These are phyloP conservation scores for Synchytrium microbalum DNA, from an alignment of 371 early-diverging fungal species.

Conservation along the genomic window DNA sequence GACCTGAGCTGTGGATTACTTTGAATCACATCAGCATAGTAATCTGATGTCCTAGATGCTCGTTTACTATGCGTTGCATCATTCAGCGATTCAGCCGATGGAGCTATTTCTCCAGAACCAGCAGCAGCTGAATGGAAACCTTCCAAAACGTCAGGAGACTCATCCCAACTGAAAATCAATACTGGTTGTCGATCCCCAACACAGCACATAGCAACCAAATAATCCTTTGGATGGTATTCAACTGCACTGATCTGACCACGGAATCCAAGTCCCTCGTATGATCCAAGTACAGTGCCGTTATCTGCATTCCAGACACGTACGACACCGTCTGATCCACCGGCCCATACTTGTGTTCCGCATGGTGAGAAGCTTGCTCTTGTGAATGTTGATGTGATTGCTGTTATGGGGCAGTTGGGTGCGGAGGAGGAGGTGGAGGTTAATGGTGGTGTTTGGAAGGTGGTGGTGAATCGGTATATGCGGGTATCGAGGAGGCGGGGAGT, in stretches of 20 bases:
- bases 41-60: too few relatives aligned
- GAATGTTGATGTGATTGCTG: not conserved
- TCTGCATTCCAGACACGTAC: constrained; percentile 26
- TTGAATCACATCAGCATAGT: too few relatives aligned
- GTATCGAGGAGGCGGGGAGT: constrained; percentile 27
- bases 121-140: too few relatives aligned
- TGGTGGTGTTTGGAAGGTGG: constrained; percentile 8
- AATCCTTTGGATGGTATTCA: constrained; percentile 27
- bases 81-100: not conserved
- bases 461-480: constrained; percentile 25
- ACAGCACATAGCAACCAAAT: constrained; percentile 15
- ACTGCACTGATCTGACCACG: constrained; percentile 12
- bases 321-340: constrained; percentile 15
- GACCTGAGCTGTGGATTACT: too few relatives aligned
- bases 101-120: not conserved
- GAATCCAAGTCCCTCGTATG: constrained; percentile 11
- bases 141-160: constrained; percentile 1
- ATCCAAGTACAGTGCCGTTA: constrained; percentile 15
- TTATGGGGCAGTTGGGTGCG: not conserved
- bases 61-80: not conserved
- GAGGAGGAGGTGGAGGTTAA: not conserved
- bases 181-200: constrained; percentile 19
- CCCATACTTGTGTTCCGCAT: constrained; percentile 25
- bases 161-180: constrained; percentile 21
- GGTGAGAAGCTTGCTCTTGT: constrained; percentile 20